A percentile compares a stretch with the other conserved stretches of the same genome.
phyloP scores from a whole-genome alignment of 2,329 filamentous ascomycete species.

The Penicillium sp. region DNA sequence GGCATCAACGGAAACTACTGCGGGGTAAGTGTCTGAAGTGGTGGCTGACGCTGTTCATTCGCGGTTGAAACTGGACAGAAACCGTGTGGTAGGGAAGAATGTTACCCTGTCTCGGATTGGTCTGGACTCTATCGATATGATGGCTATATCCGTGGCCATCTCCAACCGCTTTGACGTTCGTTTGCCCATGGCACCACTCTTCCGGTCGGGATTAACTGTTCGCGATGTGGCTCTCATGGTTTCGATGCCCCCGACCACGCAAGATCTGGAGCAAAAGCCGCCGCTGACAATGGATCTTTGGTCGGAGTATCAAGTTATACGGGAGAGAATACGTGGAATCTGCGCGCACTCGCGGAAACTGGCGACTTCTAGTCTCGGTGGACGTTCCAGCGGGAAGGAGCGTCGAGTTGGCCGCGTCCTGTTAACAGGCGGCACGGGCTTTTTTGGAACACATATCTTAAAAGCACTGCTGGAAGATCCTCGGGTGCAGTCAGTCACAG shows the following conservation, averaged over 20 bases:
- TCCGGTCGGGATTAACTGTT: neutral
- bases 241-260: neutral
- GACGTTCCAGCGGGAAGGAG: neutral
- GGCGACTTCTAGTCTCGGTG: neutral
- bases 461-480: neutral
- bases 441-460: neutral
- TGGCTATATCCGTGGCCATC: neutral
- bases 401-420: neutral
- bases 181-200: neutral
- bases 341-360: neutral
- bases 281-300: neutral
- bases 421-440: neutral
- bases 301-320: neutral
- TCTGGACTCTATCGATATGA: neutral
- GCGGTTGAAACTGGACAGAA: no score
- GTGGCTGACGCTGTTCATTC: no score
- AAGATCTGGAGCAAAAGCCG: neutral
- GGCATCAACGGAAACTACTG: no score
- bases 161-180: neutral
- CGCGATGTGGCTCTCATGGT: neutral
- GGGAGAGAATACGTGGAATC: neutral
- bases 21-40: no score
- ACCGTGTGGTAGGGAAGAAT: no score
- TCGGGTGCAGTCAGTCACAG: neutral
- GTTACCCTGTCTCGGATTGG: neutral